Conservation (phyloP, 2,329 filamentous ascomycete species). For the Fulvia fulva region DNA sequence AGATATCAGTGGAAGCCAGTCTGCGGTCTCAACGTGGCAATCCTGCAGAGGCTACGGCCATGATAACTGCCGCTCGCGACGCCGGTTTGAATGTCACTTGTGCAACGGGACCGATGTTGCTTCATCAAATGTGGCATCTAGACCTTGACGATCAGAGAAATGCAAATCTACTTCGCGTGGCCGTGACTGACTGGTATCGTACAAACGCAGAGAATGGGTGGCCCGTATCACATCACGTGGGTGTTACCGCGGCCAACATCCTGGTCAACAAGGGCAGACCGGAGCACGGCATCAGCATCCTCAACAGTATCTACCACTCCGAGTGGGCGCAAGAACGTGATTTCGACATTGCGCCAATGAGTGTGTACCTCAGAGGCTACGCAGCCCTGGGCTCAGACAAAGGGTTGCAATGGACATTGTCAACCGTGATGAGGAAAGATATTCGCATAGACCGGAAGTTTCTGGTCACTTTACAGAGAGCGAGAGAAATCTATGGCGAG, state of each 20-base stretch:
- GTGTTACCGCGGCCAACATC: conserved; percentile 27
- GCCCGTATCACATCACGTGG: conserved; percentile 27
- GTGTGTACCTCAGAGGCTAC: conserved; percentile 32
- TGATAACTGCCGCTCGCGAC: conserved; percentile 24
- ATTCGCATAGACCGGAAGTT: conserved; percentile 30
- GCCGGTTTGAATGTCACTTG: conserved; percentile 31
- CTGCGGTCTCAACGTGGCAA: conserved; percentile 24
- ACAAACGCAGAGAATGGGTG: conserved; percentile 27
- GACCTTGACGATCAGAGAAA: conserved; percentile 8
- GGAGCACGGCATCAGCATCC: conserved; percentile 27
- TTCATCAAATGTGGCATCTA: conserved; percentile 24
- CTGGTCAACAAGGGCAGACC: conserved; percentile 27
- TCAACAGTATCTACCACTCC: conserved; percentile 27
- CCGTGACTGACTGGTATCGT: conserved; percentile 30
- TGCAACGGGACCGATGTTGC: conserved; percentile 28
- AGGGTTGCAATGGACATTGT: conserved; percentile 27
- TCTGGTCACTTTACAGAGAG: conserved; percentile 10
- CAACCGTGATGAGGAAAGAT: conserved; percentile 25
- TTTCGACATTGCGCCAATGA: conserved; percentile 31
- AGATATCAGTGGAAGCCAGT: conserved; percentile 30
- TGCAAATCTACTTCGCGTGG: conserved; percentile 17
- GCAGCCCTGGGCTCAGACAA: conserved; percentile 10
- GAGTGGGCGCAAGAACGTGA: conserved; percentile 19
- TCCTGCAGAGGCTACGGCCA: conserved; percentile 15
- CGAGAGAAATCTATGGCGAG: neutral